Evolutionary conservation across 2,329 filamentous ascomycete genomes (phyloP).

Genomic region (Colletotrichum tropicale): DNA sequence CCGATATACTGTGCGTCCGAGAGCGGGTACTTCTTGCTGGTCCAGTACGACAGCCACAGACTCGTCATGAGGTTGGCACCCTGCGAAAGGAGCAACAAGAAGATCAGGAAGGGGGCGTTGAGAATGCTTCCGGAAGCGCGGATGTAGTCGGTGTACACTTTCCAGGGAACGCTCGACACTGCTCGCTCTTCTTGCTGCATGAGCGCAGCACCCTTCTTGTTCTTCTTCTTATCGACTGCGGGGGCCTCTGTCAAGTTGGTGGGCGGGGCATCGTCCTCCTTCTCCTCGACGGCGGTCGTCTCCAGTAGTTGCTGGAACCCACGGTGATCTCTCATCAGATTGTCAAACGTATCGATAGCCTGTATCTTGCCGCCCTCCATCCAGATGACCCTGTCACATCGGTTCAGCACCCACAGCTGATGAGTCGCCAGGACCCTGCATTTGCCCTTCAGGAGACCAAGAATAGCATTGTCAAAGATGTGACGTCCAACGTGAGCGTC

Average conservation of each 20-base stretch:
- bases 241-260: constrained; percentile 46
- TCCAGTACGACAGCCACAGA: constrained; percentile 95
- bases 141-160: constrained; percentile 80
- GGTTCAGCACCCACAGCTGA: constrained; percentile 88
- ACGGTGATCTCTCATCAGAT: constrained; percentile 80
- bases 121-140: constrained; percentile 74
- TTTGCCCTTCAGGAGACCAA: constrained; percentile 86
- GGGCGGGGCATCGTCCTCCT: constrained; percentile 53
- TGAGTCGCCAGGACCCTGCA: constrained; percentile 92
- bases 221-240: constrained; percentile 50
- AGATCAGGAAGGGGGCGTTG: constrained; percentile 67
- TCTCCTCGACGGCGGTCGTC: constrained; percentile 77
- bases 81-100: constrained; percentile 74
- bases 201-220: constrained; percentile 63
- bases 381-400: constrained; percentile 91
- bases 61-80: constrained; percentile 86
- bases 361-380: constrained; percentile 87
- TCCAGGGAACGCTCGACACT: constrained; percentile 78
- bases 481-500: constrained; percentile 74
- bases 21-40: constrained; percentile 75
- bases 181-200: constrained; percentile 79
- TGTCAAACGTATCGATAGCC: constrained; percentile 87
- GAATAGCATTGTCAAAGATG: constrained; percentile 93
- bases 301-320: constrained; percentile 86
- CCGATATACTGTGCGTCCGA: constrained; percentile 75